Evolutionary conservation across 2,329 filamentous ascomycete genomes (phyloP), one percentile per base, ranked within the genome.

Genomic region (Talaromyces pinophilus): DNA sequence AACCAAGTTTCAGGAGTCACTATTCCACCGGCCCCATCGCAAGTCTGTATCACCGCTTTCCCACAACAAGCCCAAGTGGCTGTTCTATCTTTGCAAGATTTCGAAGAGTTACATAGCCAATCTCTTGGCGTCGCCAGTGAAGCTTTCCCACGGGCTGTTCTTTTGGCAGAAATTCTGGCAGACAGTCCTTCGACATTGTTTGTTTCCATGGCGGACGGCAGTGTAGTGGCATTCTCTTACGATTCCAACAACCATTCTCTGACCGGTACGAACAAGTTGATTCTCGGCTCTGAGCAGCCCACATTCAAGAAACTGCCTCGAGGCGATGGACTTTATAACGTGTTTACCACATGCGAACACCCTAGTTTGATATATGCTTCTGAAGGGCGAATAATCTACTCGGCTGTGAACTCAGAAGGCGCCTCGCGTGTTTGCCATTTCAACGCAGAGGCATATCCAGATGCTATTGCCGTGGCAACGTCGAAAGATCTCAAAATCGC

Each of bases 291-390:
- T 15, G 90, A 93, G 67, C 91, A 96, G 71, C 91, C 94, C 1
- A 88, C 87, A 15, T 89, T 99, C 72, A 90, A 94, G 67, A 83
- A 91, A 25, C 80, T 99, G 1, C 92, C 93, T 0, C 86, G 89
- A 61, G 82, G 83, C 0, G 82, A 89, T 62, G 83, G 86, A 0
- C 81, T 92, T 0, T 91, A 85, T 75, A 96, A 91, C 71, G 89
- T 99, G 0, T 96, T 99, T 75, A 92, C 93, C 0, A 96, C 92
- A 0, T 97, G 93, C 66, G 95, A 99, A 73, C 92, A 97, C 74
- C 92, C 95, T 0, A 97, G 92, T 69, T 80, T 99, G 64, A 97
- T 99, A 59, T 97, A 99, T 75, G 91, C 91, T 8, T 88, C 89
- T 0, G 93, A 97, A 74, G 92, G 91, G 0, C 87, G 93, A 25